Conservation (phyloP, 148 eudicot species). For the Selenicereus undatus region DNA sequence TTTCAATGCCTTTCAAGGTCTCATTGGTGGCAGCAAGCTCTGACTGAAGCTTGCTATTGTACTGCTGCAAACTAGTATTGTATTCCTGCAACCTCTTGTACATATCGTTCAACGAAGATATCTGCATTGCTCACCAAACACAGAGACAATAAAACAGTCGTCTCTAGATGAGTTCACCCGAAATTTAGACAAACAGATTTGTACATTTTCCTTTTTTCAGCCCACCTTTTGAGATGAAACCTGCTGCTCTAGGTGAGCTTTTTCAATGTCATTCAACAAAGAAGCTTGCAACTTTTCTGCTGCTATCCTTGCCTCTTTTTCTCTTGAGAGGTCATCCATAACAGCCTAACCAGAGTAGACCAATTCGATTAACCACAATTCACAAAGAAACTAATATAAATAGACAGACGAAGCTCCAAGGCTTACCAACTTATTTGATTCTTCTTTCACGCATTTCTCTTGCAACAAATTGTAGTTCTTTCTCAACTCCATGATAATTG, state of each 20-base stretch:
- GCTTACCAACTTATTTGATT: constrained; percentile 73
- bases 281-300: constrained; percentile 67
- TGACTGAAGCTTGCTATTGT: constrained; percentile 87
- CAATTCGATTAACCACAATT: constrained; percentile 4
- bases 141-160: constrained; percentile 6
- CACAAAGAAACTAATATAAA: neutral
- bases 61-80: constrained; percentile 91
- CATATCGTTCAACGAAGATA: constrained; percentile 76
- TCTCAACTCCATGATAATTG: constrained; percentile 78
- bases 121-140: constrained; percentile 41
- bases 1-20: constrained; percentile 74
- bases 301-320: constrained; percentile 65
- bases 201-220: neutral
- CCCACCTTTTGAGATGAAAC: constrained; percentile 66
- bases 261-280: constrained; percentile 58
- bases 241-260: constrained; percentile 62
- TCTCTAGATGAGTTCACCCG: neutral
- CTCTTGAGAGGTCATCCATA: constrained; percentile 60
- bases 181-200: neutral
- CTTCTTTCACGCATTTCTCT: constrained; percentile 71
- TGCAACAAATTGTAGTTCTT: constrained; percentile 59
- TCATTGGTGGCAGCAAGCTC: constrained; percentile 80
- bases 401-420: neutral
- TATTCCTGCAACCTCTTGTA: constrained; percentile 89
- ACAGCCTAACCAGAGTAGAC: constrained; percentile 48